These are phyloP conservation scores for Cydonia oblonga DNA, from an alignment of 331 rosid genomes.

Conservation along the genomic window DNA sequence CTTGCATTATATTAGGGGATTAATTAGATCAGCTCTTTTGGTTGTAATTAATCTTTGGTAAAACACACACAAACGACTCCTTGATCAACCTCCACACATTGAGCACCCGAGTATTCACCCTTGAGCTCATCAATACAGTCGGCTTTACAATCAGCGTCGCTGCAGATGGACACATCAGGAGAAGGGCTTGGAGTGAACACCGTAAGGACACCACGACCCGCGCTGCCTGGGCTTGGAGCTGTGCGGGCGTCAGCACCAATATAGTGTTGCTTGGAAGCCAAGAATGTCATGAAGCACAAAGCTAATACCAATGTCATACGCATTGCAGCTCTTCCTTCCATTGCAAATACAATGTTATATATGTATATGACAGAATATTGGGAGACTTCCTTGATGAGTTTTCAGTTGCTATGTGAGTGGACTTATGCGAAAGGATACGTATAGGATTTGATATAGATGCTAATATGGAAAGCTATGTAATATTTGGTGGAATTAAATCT, in stretches of 20 bases:
- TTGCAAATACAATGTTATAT: not conserved
- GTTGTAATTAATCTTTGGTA: not conserved
- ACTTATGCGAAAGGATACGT: not conserved
- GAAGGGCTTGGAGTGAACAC: not conserved
- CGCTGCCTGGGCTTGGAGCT: too few species aligned
- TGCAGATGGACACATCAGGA: not conserved
- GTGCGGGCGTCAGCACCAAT: not conserved
- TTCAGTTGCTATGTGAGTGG: not conserved
- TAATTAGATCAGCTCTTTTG: not conserved
- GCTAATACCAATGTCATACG: not conserved
- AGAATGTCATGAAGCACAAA: not conserved
- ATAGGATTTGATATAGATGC: not conserved
- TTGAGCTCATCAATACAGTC: not conserved
- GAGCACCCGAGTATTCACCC: not conserved
- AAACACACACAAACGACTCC: not conserved
- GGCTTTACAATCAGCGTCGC: not conserved
- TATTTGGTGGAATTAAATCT: not conserved
- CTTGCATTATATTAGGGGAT: not conserved
- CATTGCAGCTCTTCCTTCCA: not conserved
- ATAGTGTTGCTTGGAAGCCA: not conserved
- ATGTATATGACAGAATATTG: not conserved
- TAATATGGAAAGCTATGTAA: not conserved
- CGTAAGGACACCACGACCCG: not conserved
- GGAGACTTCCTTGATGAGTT: not conserved
- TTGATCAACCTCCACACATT: not conserved